Conservation (phyloP, 1,139 yeast genomes). For the Pneumocystis canis region DNA sequence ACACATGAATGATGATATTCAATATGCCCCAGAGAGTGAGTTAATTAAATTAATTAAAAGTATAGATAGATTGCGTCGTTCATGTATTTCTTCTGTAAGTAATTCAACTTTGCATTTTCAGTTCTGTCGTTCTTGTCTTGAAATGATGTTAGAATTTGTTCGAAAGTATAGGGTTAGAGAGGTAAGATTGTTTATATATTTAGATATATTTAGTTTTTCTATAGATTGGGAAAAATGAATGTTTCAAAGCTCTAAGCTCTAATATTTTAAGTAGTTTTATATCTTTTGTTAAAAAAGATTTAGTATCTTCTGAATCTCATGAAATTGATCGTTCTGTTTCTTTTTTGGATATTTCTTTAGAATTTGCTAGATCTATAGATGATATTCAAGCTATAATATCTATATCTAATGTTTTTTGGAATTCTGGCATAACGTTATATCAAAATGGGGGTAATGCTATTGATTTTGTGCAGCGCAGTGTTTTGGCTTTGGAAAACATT, state of each 20-base stretch:
- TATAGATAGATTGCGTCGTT: neutral
- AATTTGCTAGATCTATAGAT: neutral
- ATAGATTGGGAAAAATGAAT: neutral
- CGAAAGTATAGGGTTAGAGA: neutral
- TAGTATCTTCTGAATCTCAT: neutral
- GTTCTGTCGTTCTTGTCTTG: neutral
- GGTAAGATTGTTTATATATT: neutral
- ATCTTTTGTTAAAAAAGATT: neutral
- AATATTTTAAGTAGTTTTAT: neutral
- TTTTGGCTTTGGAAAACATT: neutral
- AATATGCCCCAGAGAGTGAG: neutral
- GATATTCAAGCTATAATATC: neutral
- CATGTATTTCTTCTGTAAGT: neutral
- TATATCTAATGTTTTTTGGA: slow-evolving; percentile 1
- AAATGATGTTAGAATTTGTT: neutral
- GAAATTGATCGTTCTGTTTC: neutral
- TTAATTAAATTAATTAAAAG: neutral
- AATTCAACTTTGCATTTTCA: neutral
- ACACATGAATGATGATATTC: neutral
- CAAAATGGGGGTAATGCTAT: neutral
- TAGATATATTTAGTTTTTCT: neutral
- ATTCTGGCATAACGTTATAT: neutral
- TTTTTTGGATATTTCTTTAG: neutral
- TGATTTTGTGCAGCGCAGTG: neutral
- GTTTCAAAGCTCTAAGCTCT: neutral